These are phyloP conservation scores for Cyberlindnera samutprakarnensis DNA, from an alignment of 805 yeast genomes.

Conservation along the genomic window DNA sequence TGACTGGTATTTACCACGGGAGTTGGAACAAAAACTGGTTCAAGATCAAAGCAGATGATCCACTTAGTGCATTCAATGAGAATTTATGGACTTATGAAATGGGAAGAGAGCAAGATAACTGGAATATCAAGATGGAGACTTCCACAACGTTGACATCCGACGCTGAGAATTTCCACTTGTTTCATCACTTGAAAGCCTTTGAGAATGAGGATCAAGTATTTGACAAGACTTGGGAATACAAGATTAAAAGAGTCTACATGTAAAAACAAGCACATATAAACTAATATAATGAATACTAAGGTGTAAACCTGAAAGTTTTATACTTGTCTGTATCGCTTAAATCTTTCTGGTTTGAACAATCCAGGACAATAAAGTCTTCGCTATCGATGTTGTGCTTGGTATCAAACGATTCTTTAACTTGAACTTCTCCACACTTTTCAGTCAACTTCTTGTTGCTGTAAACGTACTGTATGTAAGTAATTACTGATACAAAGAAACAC, in stretches of 20 bases:
- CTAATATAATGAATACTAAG: too few relatives aligned
- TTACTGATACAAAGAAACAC: background rate
- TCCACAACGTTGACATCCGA: slow-evolving; percentile 27
- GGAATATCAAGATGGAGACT: slow-evolving; percentile 30
- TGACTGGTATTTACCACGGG: slow-evolving; percentile 33
- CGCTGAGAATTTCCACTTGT: slow-evolving; percentile 25
- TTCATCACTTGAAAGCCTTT: slow-evolving; percentile 27
- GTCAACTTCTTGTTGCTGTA: background rate
- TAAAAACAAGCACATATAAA: too few relatives aligned
- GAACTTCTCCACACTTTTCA: background rate
- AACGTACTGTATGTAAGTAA: background rate
- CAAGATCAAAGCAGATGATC: slow-evolving; percentile 29
- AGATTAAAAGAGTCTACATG: slow-evolving; percentile 29
- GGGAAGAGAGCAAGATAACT: slow-evolving; percentile 30
- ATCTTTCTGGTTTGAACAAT: background rate
- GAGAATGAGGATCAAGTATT: slow-evolving; percentile 26
- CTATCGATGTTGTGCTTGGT: background rate
- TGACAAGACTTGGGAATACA: slow-evolving; percentile 28
- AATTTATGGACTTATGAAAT: slow-evolving; percentile 34
- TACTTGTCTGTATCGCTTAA: background rate
- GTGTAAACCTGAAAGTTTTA: background rate
- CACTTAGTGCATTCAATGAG: slow-evolving; percentile 31
- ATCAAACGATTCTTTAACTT: background rate
- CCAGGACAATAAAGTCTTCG: background rate
- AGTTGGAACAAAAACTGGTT: slow-evolving; percentile 32